Evolutionary conservation across 305 asterid genomes (phyloP).

Genomic region (Lippia alba): DNA sequence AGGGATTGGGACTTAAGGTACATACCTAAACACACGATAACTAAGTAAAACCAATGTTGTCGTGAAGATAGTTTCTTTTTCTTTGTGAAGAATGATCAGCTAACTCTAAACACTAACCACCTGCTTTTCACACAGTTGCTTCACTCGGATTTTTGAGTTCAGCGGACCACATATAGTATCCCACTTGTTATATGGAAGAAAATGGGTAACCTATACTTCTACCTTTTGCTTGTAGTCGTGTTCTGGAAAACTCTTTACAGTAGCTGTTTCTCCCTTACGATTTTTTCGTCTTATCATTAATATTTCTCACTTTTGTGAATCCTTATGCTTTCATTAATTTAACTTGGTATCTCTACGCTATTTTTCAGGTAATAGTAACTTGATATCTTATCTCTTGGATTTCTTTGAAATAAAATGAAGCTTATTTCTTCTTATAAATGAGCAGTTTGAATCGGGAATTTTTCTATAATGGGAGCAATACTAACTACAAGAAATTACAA

Average conservation of each 20-base stretch:
- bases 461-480: too few relatives aligned
- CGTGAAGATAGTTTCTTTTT: not conserved
- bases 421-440: too few relatives aligned
- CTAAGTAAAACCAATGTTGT: not conserved
- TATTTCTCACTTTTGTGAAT: not conserved
- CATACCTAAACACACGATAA: slow-evolving; percentile 1
- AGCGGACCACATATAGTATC: slow-evolving; percentile 68
- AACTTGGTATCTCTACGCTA: not conserved
- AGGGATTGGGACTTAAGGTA: slow-evolving; percentile 99
- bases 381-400: not conserved
- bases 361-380: not conserved
- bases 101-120: slow-evolving; percentile 4
- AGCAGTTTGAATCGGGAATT: too few relatives aligned
- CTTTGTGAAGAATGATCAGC: slow-evolving; percentile 16
- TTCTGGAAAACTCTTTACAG: slow-evolving; percentile 7
- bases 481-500: too few relatives aligned
- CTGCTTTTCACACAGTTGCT: slow-evolving; percentile 60
- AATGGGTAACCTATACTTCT: slow-evolving; percentile 68
- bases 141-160: slow-evolving; percentile 97
- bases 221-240: slow-evolving; percentile 18
- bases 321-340: not conserved
- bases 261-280: not conserved
- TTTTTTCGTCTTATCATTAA: slow-evolving; percentile 15
- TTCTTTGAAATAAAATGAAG: too few relatives aligned
- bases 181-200: slow-evolving; percentile 69